Evolutionary conservation across 331 rosid genomes (phyloP).

Genomic region (Malus hybrid): DNA sequence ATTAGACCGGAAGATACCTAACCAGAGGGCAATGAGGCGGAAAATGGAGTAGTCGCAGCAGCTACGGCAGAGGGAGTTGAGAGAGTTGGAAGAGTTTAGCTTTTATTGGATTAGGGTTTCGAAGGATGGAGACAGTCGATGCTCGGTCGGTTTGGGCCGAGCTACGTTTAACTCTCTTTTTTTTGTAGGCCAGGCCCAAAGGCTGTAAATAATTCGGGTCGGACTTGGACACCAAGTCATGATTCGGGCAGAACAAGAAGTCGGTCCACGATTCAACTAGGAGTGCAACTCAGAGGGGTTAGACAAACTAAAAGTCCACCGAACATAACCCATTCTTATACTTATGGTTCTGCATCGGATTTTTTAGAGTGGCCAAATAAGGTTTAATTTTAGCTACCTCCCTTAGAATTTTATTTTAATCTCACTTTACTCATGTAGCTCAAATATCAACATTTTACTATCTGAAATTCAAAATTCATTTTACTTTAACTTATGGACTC

Average conservation of each 20-base stretch:
- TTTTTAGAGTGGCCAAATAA: rapidly evolving
- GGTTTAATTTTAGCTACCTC: too few relatives aligned
- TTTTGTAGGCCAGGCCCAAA: neutral
- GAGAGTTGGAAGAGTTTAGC: neutral
- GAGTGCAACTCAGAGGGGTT: neutral
- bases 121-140: slow-evolving; percentile 8
- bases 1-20: neutral
- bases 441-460: too few relatives aligned
- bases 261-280: neutral
- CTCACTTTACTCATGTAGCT: too few relatives aligned
- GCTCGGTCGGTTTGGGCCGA: neutral
- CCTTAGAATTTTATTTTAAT: too few relatives aligned
- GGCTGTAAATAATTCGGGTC: neutral
- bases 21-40: slow-evolving; percentile 12
- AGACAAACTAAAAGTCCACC: neutral
- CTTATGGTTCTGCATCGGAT: rapidly evolving
- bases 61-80: neutral
- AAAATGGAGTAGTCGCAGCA: neutral
- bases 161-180: neutral
- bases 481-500: too few relatives aligned
- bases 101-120: slow-evolving; percentile 38
- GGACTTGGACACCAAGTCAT: neutral
- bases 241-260: neutral
- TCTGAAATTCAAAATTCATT: too few relatives aligned
- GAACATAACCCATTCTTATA: neutral